phyloP scores from a whole-genome alignment of 306 rosid genomes.

The Pyrus pyrifolia region DNA sequence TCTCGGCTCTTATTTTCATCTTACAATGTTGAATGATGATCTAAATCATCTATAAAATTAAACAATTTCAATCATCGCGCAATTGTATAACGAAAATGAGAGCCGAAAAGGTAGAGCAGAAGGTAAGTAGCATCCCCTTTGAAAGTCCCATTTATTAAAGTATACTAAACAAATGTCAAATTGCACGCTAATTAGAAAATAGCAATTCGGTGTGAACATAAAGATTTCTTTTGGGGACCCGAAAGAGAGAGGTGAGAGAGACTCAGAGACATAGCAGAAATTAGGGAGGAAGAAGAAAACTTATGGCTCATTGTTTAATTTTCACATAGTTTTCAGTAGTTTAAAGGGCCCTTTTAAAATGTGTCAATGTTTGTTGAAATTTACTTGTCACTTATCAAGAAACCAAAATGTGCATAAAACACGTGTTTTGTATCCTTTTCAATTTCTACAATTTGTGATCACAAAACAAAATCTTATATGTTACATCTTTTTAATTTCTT shows the following conservation, averaged over 20 bases:
- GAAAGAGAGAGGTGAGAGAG: not conserved
- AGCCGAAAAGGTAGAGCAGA: not conserved
- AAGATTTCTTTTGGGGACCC: not conserved
- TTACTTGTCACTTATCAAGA: constrained; percentile 6
- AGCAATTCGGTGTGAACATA: not conserved
- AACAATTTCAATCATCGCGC: too few relatives aligned
- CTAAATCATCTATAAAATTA: too few relatives aligned
- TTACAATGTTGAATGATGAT: too few relatives aligned
- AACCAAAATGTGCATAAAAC: not conserved
- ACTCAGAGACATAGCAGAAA: not conserved
- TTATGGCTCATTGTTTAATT: not conserved
- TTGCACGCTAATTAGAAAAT: not conserved
- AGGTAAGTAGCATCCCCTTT: not conserved
- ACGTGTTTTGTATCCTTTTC: not conserved
- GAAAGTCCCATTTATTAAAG: too few relatives aligned
- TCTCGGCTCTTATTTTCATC: too few relatives aligned
- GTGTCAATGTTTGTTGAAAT: not conserved
- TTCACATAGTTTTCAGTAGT: not conserved
- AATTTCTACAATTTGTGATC: not conserved
- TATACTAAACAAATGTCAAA: too few relatives aligned
- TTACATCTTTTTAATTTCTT: not conserved
- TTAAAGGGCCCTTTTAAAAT: not conserved
- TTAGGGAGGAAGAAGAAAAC: not conserved
- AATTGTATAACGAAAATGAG: not conserved
- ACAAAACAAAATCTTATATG: not conserved